These are phyloP conservation scores for Aspergillus sp. DNA, from an alignment of 2,329 filamentous ascomycete species.

Conservation along the genomic window DNA sequence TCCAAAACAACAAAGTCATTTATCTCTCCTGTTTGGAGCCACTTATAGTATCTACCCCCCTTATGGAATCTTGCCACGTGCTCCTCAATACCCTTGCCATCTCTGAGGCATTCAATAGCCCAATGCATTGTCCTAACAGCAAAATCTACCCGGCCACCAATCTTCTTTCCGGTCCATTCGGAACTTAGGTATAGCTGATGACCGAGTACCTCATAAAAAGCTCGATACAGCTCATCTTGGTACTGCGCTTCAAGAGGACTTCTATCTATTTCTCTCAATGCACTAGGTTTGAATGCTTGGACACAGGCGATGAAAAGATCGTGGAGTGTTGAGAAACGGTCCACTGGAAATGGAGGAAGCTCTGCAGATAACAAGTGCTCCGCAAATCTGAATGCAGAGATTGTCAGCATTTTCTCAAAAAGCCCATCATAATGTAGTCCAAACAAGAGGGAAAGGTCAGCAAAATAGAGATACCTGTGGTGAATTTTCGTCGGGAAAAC, in stretches of 20 bases:
- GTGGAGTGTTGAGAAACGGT: neutral
- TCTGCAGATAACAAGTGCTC: neutral
- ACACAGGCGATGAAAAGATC: neutral
- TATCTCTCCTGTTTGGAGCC: neutral
- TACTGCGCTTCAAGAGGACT: neutral
- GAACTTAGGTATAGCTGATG: neutral
- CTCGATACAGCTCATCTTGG: neutral
- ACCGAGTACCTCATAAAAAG: neutral
- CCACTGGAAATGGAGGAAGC: neutral
- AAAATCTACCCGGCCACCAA: neutral
- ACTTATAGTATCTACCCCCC: neutral
- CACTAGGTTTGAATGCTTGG: neutral
- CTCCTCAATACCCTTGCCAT: neutral
- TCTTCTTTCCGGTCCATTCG: neutral
- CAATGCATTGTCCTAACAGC: neutral
- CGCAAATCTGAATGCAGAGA: neutral
- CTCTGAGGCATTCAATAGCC: neutral
- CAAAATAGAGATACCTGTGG: neutral
- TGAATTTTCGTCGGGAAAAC: neutral
- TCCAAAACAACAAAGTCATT: neutral
- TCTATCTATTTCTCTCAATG: neutral
- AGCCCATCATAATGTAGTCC: neutral
- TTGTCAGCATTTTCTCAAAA: neutral
- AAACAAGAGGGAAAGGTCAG: neutral
- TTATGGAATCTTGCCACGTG: neutral